phyloP scores from a whole-genome alignment of 2,329 filamentous ascomycete species.

The Colletotrichum tanaceti region DNA sequence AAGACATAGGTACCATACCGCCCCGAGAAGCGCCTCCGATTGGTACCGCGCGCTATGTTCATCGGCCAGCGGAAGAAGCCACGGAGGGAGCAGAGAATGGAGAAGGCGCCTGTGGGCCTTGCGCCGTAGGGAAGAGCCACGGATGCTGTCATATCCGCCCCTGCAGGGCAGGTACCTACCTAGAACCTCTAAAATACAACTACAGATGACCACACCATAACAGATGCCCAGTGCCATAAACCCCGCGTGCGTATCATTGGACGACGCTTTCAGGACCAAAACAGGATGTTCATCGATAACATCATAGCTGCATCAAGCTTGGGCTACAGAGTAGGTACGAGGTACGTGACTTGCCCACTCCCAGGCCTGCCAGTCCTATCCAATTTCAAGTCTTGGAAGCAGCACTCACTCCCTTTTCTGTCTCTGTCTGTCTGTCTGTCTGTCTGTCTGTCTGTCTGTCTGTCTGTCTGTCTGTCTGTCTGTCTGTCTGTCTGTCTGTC shows the following conservation, averaged over 20 bases:
- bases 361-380: not conserved
- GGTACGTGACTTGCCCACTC: not conserved
- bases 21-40: conserved; percentile 10
- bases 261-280: conserved; percentile 29
- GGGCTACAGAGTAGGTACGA: not conserved
- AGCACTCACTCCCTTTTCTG: conserved; percentile 3
- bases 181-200: too few relatives aligned
- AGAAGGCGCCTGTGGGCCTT: not conserved
- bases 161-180: too few relatives aligned
- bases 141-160: too few relatives aligned
- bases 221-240: conserved; percentile 12
- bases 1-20: conserved; percentile 6
- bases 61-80: not conserved
- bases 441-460: too few relatives aligned
- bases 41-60: conserved; percentile 9
- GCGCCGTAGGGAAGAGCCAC: too few relatives aligned
- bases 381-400: not conserved
- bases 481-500: too few relatives aligned
- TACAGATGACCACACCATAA: too few relatives aligned
- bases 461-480: too few relatives aligned
- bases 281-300: conserved; percentile 39
- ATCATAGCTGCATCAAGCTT: conserved; percentile 41
- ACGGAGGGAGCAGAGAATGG: not conserved
- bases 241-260: conserved; percentile 37
- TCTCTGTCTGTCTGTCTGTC: too few relatives aligned